Conservation (phyloP, 1,139 yeast species). For the Candida tunisiensis region DNA sequence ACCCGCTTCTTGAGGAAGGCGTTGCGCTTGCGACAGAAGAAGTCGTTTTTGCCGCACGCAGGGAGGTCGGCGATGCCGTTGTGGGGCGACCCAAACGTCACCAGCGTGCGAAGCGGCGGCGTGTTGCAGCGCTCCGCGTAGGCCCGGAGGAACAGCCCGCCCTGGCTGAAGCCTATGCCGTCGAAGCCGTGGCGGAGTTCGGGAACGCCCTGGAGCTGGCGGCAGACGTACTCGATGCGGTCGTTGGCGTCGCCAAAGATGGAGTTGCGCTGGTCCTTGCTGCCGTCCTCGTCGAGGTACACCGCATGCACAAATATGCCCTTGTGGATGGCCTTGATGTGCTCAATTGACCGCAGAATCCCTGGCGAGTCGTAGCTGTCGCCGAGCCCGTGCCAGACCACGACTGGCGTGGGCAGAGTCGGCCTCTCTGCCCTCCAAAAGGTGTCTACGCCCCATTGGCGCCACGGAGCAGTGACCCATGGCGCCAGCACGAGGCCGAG, state of each 20-base stretch:
- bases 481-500: too few species aligned
- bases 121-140: conserved; percentile 38
- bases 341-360: conserved; percentile 29
- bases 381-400: conserved; percentile 78
- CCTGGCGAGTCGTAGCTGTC: conserved; percentile 54
- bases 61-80: conserved; percentile 63
- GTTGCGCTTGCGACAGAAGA: conserved; percentile 46
- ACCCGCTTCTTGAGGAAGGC: conserved; percentile 39
- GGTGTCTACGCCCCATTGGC: too few species aligned
- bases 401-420: too few species aligned
- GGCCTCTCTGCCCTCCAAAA: too few species aligned
- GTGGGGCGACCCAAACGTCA: conserved; percentile 76
- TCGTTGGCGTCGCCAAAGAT: conserved; percentile 44
- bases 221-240: conserved; percentile 26
- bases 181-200: conserved; percentile 42
- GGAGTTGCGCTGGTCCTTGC: conserved; percentile 36
- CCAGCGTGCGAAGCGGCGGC: conserved; percentile 33
- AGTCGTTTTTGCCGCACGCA: conserved; percentile 36
- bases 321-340: conserved; percentile 31
- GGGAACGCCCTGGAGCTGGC: conserved; percentile 23
- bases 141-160: conserved; percentile 58
- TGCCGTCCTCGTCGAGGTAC: conserved; percentile 30
- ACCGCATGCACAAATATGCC: conserved; percentile 37
- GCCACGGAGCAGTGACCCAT: too few species aligned
- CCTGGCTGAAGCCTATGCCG: conserved; percentile 71